phyloP scores from a whole-genome alignment of 371 early-diverging fungal species.

The Rhizopus arrhizus region DNA sequence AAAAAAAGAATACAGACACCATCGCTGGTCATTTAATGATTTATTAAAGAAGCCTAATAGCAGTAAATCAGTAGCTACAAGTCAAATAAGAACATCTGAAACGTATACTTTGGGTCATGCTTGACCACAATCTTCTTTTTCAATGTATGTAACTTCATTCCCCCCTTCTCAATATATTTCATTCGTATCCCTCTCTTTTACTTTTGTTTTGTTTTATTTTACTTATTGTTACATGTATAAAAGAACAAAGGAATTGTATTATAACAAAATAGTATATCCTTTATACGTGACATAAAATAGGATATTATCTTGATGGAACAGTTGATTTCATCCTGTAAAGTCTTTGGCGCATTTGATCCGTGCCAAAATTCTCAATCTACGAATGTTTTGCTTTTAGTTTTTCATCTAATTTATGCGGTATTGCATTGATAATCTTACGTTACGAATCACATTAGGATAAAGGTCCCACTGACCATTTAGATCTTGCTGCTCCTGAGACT shows the following conservation, averaged over 20 bases:
- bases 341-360: constrained; percentile 49
- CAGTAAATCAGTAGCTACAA: neutral
- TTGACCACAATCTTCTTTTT: neutral
- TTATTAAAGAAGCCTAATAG: neutral
- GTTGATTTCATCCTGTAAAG: constrained; percentile 37
- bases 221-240: no score
- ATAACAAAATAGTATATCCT: no score
- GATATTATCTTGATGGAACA: constrained; percentile 1
- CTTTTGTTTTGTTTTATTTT: no score
- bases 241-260: no score
- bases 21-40: neutral
- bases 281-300: neutral
- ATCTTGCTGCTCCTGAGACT: constrained; percentile 9
- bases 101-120: neutral
- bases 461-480: constrained; percentile 37
- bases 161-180: neutral
- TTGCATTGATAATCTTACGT: constrained; percentile 28
- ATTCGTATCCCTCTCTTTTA: neutral
- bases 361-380: constrained; percentile 51
- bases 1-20: neutral
- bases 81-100: neutral
- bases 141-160: neutral
- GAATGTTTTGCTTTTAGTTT: constrained; percentile 1
- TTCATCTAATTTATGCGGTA: neutral
- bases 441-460: constrained; percentile 45